These are phyloP conservation scores for Cladophialophora carrionii DNA, from an alignment of 2,329 filamentous ascomycete species.

Conservation along the genomic window DNA sequence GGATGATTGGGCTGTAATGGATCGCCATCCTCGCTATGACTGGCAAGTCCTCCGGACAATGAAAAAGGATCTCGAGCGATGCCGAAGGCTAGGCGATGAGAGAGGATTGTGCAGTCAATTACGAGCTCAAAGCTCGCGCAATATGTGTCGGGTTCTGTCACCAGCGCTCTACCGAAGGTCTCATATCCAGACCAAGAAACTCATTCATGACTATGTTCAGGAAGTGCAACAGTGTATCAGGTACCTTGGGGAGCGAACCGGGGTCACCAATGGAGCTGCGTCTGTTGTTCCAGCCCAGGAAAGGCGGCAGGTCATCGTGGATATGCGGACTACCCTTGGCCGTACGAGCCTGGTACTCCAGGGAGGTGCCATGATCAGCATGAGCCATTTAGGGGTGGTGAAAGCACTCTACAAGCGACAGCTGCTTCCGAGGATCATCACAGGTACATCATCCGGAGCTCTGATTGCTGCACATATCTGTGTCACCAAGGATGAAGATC, in stretches of 20 bases:
- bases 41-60: slow-evolving; percentile 29
- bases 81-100: slow-evolving; percentile 27
- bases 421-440: slow-evolving; percentile 83
- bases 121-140: slow-evolving; percentile 60
- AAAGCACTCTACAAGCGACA: slow-evolving; percentile 82
- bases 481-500: slow-evolving; percentile 74
- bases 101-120: slow-evolving; percentile 30
- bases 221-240: slow-evolving; percentile 80
- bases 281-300: slow-evolving; percentile 68
- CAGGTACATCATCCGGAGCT: slow-evolving; percentile 82
- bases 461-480: slow-evolving; percentile 83
- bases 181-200: slow-evolving; percentile 83
- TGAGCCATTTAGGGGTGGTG: slow-evolving; percentile 88
- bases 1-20: slow-evolving; percentile 26
- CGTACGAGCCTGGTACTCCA: slow-evolving; percentile 83
- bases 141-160: slow-evolving; percentile 87
- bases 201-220: slow-evolving; percentile 89
- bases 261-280: slow-evolving; percentile 52
- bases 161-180: slow-evolving; percentile 80
- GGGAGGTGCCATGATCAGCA: slow-evolving; percentile 86
- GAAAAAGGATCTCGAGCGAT: slow-evolving; percentile 31
- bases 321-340: slow-evolving; percentile 85
- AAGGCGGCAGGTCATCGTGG: slow-evolving; percentile 83
- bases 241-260: slow-evolving; percentile 71
- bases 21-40: slow-evolving; percentile 28